Percentiles rank a stretch among this genome's conserved stretches.
Evolutionary conservation across 2,329 filamentous ascomycete species (phyloP).

Genomic region (Cladosporium sp.): DNA sequence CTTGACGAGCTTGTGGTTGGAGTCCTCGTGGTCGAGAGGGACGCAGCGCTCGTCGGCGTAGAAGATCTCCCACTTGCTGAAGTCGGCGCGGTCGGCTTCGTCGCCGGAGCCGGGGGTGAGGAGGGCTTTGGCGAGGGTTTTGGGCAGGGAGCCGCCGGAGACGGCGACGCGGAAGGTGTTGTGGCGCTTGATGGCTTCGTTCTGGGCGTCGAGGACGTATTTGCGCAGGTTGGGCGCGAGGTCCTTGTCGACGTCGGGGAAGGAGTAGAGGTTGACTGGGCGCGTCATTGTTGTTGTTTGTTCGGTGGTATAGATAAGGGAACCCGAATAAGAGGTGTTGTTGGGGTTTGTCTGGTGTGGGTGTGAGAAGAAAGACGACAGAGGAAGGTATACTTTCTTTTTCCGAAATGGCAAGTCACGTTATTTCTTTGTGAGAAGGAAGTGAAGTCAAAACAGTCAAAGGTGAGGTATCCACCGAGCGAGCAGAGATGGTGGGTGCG

Average conservation of each 20-base stretch:
- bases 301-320: not conserved
- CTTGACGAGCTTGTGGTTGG: constrained; percentile 88
- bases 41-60: constrained; percentile 97
- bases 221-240: constrained; percentile 73
- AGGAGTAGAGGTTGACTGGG: constrained; percentile 68
- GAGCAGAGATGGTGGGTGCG: too few species aligned
- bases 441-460: not conserved
- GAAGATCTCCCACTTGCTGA: constrained; percentile 94
- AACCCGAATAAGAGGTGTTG: not conserved
- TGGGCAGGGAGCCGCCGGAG: constrained; percentile 88
- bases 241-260: constrained; percentile 62
- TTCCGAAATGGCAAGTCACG: constrained; percentile 2
- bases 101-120: constrained; percentile 49
- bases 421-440: constrained; percentile 7
- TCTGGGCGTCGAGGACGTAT: constrained; percentile 79
- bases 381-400: not conserved
- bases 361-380: constrained; percentile 5
- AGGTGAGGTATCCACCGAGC: not conserved
- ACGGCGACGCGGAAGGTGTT: constrained; percentile 84
- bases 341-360: not conserved
- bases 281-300: constrained; percentile 29
- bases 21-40: constrained; percentile 84
- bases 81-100: constrained; percentile 61
- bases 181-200: constrained; percentile 73
- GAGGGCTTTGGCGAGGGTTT: constrained; percentile 79